Evolutionary conservation across 1,284 basidiomycete genomes (phyloP).

Genomic region (Leccinum pachyderme): DNA sequence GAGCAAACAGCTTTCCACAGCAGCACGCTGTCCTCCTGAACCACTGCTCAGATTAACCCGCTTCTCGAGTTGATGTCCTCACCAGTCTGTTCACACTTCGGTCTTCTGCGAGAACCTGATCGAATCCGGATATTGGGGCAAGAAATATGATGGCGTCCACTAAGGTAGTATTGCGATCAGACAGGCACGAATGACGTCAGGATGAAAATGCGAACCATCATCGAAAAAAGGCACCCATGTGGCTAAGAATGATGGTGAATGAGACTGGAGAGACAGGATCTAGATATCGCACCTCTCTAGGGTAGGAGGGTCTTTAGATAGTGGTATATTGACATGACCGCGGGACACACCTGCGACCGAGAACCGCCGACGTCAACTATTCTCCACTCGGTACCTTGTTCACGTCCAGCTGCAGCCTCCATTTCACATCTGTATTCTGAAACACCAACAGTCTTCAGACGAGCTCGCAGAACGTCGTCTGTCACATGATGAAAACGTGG

Average conservation of each 20-base stretch:
- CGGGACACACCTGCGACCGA: constrained; percentile 56
- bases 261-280: neutral
- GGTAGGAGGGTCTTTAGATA: constrained; percentile 10
- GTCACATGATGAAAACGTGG: constrained; percentile 7
- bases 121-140: constrained; percentile 76
- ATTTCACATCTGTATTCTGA: constrained; percentile 78
- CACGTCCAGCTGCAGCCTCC: constrained; percentile 64
- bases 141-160: constrained; percentile 79
- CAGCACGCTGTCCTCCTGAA: constrained; percentile 74
- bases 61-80: constrained; percentile 23
- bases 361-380: constrained; percentile 80
- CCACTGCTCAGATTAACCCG: neutral
- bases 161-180: constrained; percentile 20
- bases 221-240: constrained; percentile 79
- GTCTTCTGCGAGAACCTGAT: constrained; percentile 73
- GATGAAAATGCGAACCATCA: constrained; percentile 46
- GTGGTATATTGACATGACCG: constrained; percentile 3
- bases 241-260: constrained; percentile 31
- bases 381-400: constrained; percentile 74
- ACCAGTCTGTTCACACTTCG: constrained; percentile 68
- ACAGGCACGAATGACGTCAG: constrained; percentile 4
- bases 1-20: constrained; percentile 77
- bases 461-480: constrained; percentile 74
- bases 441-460: constrained; percentile 74
- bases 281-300: constrained; percentile 26